These are phyloP conservation scores for Geotrichum bryndzae DNA, from an alignment of 1,139 yeast genomes.

Conservation along the genomic window DNA sequence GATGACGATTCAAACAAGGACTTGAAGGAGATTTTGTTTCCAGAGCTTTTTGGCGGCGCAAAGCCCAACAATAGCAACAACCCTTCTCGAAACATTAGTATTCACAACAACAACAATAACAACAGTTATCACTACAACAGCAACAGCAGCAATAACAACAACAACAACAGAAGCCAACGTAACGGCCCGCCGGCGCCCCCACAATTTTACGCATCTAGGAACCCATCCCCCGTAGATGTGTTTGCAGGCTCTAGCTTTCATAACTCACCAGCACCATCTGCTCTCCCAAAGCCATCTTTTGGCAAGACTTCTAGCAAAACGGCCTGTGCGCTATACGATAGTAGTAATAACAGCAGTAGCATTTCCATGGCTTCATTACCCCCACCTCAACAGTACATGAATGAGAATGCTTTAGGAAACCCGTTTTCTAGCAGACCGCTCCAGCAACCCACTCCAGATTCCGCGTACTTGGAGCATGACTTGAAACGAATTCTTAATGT, in stretches of 20 bases:
- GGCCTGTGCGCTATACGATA: conserved; percentile 8
- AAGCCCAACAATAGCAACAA: background rate
- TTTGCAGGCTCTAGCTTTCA: conserved; percentile 42
- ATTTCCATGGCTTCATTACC: background rate
- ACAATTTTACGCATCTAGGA: conserved; percentile 2
- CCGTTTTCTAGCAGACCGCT: background rate
- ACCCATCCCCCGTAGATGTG: conserved; percentile 21
- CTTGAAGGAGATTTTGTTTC: conserved; percentile 26
- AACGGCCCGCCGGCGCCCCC: background rate
- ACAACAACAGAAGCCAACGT: background rate
- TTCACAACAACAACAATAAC: background rate
- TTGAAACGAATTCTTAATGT: conserved; percentile 18
- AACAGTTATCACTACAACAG: conserved; percentile 1
- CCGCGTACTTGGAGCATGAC: conserved; percentile 9
- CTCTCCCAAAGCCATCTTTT: conserved; percentile 39
- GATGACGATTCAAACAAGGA: conserved; percentile 16
- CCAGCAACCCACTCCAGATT: background rate
- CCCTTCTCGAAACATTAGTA: background rate
- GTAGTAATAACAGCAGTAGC: background rate
- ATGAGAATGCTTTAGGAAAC: background rate
- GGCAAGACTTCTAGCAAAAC: conserved; percentile 6
- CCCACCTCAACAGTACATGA: background rate
- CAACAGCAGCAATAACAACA: background rate
- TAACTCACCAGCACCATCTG: conserved; percentile 41
- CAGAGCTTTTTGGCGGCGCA: conserved; percentile 23